Percentiles rank a stretch among this genome's conserved stretches.
Evolutionary conservation across 805 yeast genomes (phyloP).

Genomic region (Maudiozyma barnettii): DNA sequence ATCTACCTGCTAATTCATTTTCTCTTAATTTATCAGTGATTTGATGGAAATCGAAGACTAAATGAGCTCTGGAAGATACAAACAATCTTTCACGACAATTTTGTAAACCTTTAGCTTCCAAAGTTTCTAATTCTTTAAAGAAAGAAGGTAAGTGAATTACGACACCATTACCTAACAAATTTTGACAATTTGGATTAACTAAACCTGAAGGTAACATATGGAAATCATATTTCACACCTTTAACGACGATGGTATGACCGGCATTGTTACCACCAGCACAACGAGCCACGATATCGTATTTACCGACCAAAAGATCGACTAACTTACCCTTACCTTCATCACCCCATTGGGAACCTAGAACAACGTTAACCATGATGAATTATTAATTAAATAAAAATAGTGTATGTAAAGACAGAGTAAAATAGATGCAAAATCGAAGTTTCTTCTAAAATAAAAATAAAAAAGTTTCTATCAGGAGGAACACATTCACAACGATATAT

Average conservation of each 20-base stretch:
- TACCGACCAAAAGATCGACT: conserved; percentile 89
- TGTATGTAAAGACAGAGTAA: too few species aligned
- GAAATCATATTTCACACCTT: conserved; percentile 84
- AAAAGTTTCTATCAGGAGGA: not conserved
- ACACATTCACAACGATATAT: not conserved
- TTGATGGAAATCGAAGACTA: conserved; percentile 97
- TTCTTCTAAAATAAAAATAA: not conserved
- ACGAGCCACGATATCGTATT: conserved; percentile 93
- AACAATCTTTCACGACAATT: conserved; percentile 59
- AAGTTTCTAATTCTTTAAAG: conserved; percentile 72
- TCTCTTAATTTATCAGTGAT: conserved; percentile 92
- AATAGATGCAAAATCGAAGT: too few species aligned
- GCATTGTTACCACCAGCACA: conserved; percentile 99
- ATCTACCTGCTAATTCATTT: conserved; percentile 58
- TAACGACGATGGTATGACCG: conserved; percentile 96
- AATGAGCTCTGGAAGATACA: conserved; percentile 86
- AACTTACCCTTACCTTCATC: conserved; percentile 99
- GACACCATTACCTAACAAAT: conserved; percentile 91
- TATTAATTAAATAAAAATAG: too few species aligned
- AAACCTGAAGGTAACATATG: conserved; percentile 99
- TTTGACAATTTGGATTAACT: conserved; percentile 83
- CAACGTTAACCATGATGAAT: conserved; percentile 49
- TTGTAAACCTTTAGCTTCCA: conserved; percentile 71
- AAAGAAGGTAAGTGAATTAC: conserved; percentile 92
- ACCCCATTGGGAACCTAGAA: conserved; percentile 98